Conservation (phyloP, 495 filamentous ascomycete species). For the Aspergillus leporis region DNA sequence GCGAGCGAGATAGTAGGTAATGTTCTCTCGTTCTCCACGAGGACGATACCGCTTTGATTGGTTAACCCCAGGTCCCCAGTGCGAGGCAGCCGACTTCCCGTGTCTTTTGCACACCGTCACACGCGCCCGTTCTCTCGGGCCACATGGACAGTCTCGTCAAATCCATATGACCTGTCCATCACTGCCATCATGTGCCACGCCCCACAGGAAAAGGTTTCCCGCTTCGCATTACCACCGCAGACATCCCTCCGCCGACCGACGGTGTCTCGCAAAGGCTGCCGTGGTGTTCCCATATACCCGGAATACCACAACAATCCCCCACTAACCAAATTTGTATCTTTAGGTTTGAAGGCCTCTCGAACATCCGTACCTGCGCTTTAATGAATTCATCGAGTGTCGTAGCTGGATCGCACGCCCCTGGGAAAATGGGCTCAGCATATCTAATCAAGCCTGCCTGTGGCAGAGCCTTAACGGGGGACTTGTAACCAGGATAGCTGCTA, state of each 20-base stretch:
- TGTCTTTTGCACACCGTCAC: slow-evolving; percentile 2
- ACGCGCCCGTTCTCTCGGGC: slow-evolving; percentile 3
- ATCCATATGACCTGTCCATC: background rate
- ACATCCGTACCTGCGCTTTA: background rate
- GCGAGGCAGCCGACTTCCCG: background rate
- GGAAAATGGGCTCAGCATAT: background rate
- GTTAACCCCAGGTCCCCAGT: background rate
- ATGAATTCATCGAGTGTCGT: background rate
- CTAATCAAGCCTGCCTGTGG: background rate
- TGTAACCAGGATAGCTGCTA: background rate
- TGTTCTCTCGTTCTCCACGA: background rate
- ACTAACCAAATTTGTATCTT: slow-evolving; percentile 5
- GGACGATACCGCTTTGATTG: background rate
- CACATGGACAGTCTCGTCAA: slow-evolving; percentile 4
- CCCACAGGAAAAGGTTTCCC: background rate
- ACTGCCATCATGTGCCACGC: slow-evolving; percentile 4
- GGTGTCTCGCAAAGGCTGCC: slow-evolving; percentile 1
- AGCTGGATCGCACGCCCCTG: background rate
- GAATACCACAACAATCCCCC: background rate
- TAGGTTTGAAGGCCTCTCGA: background rate
- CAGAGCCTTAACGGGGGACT: slow-evolving; percentile 3
- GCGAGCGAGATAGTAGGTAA: slow-evolving; percentile 4
- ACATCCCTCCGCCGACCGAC: background rate
- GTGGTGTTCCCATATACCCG: background rate
- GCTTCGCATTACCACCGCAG: slow-evolving; percentile 4